phyloP scores from a whole-genome alignment of 2,329 filamentous ascomycete species.

The Pestalotiopsis sp. region DNA sequence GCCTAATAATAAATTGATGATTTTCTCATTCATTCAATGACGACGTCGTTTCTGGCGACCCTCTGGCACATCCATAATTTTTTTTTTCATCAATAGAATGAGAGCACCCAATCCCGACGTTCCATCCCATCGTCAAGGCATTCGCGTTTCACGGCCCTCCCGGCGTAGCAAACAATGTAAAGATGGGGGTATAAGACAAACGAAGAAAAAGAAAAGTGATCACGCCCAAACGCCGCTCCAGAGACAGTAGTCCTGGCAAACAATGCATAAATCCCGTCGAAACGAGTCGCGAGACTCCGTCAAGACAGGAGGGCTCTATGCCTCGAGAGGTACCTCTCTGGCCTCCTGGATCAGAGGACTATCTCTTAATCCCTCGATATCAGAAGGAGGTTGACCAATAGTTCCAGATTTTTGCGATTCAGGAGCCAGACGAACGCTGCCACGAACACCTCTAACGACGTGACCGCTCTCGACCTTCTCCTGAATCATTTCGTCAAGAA shows the following conservation, averaged over 20 bases:
- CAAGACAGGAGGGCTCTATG: slow-evolving; percentile 20
- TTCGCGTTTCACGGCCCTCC: slow-evolving; percentile 30
- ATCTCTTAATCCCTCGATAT: slow-evolving; percentile 43
- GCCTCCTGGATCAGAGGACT: slow-evolving; percentile 29
- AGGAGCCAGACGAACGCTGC: slow-evolving; percentile 64
- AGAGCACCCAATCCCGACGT: slow-evolving; percentile 24
- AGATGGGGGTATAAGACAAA: slow-evolving; percentile 44
- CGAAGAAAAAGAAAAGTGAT: slow-evolving; percentile 31
- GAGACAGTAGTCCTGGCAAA: not conserved
- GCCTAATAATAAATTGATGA: not conserved
- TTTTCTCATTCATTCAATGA: slow-evolving; percentile 16
- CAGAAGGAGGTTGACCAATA: slow-evolving; percentile 37
- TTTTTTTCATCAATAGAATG: slow-evolving; percentile 17
- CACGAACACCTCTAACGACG: slow-evolving; percentile 66
- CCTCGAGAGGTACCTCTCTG: slow-evolving; percentile 28
- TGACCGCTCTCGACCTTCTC: slow-evolving; percentile 80
- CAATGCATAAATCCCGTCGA: not conserved
- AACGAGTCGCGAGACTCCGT: not conserved
- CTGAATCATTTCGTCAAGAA: slow-evolving; percentile 96
- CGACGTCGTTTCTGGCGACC: not conserved
- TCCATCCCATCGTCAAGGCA: slow-evolving; percentile 30
- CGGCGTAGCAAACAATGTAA: slow-evolving; percentile 38
- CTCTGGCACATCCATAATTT: not conserved
- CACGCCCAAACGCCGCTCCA: slow-evolving; percentile 27
- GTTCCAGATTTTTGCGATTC: slow-evolving; percentile 44